Percentiles rank a stretch among this genome's conserved stretches.
phyloP scores from a whole-genome alignment of 2,329 filamentous ascomycete genomes.

The Elsinoe ampelina region DNA sequence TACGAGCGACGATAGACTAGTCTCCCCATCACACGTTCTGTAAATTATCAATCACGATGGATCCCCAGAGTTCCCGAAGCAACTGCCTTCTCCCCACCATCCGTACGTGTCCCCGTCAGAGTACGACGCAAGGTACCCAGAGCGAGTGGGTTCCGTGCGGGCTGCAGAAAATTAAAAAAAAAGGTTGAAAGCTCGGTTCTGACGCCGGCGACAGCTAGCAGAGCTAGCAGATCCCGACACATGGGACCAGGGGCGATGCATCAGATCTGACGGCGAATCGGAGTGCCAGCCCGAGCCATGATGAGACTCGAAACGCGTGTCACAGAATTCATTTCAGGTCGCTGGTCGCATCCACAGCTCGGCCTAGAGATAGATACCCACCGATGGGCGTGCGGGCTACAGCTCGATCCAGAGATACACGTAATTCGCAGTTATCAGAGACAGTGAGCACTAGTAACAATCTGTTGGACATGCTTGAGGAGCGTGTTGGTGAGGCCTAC shows the following conservation, averaged over 20 bases:
- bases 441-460: neutral
- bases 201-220: conserved; percentile 3
- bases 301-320: conserved; percentile 9
- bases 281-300: neutral
- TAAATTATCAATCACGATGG: neutral
- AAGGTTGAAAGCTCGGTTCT: conserved; percentile 4
- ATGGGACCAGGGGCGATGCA: neutral
- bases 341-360: conserved; percentile 8
- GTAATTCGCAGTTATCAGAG: neutral
- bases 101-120: neutral
- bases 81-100: neutral
- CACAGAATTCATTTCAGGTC: neutral
- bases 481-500: neutral
- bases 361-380: neutral
- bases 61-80: conserved; percentile 1
- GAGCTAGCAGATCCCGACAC: neutral
- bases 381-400: no score
- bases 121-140: neutral
- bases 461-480: neutral
- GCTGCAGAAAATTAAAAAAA: neutral
- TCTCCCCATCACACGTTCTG: no score
- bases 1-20: neutral
- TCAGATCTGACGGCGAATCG: conserved; percentile 6
- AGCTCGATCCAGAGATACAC: neutral
- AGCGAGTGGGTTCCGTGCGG: no score